These are phyloP conservation scores for Peniophora sp. DNA, from an alignment of 1,284 basidiomycete species.

Conservation along the genomic window DNA sequence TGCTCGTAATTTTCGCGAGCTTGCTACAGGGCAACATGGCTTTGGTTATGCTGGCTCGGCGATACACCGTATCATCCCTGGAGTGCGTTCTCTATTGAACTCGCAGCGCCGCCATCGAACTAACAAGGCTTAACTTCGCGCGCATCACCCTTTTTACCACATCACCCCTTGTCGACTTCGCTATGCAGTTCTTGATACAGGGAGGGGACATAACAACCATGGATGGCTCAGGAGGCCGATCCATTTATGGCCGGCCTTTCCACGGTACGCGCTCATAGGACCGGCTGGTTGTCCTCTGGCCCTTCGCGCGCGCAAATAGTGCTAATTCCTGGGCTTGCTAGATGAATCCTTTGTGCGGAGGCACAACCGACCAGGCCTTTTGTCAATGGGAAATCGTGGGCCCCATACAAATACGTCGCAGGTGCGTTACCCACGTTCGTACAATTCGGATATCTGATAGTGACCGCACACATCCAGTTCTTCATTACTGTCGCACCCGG, in stretches of 20 bases:
- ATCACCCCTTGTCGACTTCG: not conserved
- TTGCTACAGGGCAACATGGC: constrained; percentile 36
- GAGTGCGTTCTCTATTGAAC: constrained; percentile 8
- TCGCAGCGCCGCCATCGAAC: not conserved
- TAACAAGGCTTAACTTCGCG: not conserved
- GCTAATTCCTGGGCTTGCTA: constrained; percentile 8
- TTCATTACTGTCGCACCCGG: constrained; percentile 63
- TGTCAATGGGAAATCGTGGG: constrained; percentile 59
- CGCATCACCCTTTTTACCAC: not conserved
- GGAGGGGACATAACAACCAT: constrained; percentile 31
- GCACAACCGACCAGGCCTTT: constrained; percentile 36
- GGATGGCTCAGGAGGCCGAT: constrained; percentile 57
- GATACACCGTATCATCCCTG: constrained; percentile 29
- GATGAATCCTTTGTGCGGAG: constrained; percentile 32
- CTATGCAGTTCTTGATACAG: constrained; percentile 25
- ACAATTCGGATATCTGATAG: not conserved
- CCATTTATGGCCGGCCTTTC: constrained; percentile 9
- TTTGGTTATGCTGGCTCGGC: constrained; percentile 30
- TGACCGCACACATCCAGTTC: constrained; percentile 34
- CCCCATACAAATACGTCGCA: constrained; percentile 47
- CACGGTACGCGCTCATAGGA: constrained; percentile 2
- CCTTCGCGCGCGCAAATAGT: not conserved
- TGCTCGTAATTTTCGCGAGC: constrained; percentile 41
- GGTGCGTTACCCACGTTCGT: constrained; percentile 27
- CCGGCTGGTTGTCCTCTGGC: no score